These are phyloP conservation scores for Saccharomycopsis crataegensis DNA, from an alignment of 1,139 yeast genomes.

Conservation along the genomic window DNA sequence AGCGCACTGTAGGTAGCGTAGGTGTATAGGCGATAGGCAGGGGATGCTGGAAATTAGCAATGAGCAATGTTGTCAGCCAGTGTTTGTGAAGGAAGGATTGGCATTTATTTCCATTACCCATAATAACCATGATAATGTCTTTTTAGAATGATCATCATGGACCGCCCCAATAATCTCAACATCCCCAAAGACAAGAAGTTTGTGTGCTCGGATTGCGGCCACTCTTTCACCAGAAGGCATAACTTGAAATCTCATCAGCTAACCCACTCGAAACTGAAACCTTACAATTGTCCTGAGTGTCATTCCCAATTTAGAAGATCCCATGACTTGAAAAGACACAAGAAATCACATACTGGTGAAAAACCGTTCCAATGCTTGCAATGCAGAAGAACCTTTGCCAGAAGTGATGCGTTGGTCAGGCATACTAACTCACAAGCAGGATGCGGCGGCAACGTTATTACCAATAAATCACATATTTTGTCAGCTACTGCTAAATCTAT, in stretches of 20 bases:
- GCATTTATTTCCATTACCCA: no score
- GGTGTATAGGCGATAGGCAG: no score
- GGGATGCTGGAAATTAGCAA: no score
- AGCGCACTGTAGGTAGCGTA: no score
- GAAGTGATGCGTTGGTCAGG: slow-evolving; percentile 71
- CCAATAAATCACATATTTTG: not conserved
- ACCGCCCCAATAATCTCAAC: no score
- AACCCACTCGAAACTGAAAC: slow-evolving; percentile 61
- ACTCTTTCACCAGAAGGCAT: slow-evolving; percentile 61
- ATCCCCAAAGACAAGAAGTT: slow-evolving; percentile 24
- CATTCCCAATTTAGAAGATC: slow-evolving; percentile 57
- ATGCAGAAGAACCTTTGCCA: slow-evolving; percentile 63
- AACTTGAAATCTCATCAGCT: slow-evolving; percentile 68
- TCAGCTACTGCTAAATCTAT: not conserved
- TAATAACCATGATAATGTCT: no score
- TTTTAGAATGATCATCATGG: no score
- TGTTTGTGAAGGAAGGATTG: no score
- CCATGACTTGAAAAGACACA: slow-evolving; percentile 73
- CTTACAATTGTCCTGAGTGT: slow-evolving; percentile 63
- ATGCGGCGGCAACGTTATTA: slow-evolving; percentile 1
- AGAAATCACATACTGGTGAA: slow-evolving; percentile 69
- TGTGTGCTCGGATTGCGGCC: slow-evolving; percentile 52
- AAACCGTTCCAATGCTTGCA: slow-evolving; percentile 55
- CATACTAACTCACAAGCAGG: slow-evolving; percentile 38
- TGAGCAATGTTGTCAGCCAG: no score